Conservation (phyloP, 441 rosid species). For the Pelargonium australe region DNA sequence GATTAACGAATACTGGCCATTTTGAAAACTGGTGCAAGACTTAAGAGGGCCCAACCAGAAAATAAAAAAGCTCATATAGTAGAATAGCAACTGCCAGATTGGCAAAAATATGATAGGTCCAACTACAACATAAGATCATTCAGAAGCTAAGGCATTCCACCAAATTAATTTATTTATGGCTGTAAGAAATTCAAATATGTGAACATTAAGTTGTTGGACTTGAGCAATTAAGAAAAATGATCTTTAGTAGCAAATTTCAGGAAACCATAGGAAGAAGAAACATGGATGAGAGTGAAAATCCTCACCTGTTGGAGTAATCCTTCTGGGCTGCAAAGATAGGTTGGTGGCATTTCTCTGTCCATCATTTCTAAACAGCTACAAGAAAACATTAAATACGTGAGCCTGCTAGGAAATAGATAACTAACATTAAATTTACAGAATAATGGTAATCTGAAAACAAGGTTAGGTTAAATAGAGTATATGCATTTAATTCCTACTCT, state of each 20-base stretch:
- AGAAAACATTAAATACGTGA: conserved; percentile 3
- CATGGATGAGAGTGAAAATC: not conserved
- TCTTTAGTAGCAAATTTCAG: not conserved
- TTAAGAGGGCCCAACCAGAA: not conserved
- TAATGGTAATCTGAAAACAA: too few relatives aligned
- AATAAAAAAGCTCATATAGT: not conserved
- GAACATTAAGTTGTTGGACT: not conserved
- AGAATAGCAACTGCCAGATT: not conserved
- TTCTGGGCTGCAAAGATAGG: conserved; percentile 63
- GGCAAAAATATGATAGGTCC: conserved; percentile 2
- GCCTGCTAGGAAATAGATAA: not conserved
- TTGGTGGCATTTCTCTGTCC: conserved; percentile 46
- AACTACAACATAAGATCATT: not conserved
- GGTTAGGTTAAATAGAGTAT: too few relatives aligned
- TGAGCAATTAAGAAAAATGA: not conserved
- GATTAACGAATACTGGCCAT: not conserved
- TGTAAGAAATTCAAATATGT: not conserved
- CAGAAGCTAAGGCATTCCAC: not conserved
- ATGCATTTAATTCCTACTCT: too few relatives aligned
- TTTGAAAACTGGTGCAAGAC: not conserved
- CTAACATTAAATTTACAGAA: not conserved
- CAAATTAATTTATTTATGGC: not conserved
- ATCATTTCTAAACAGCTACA: conserved; percentile 46
- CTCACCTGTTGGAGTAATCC: conserved; percentile 52
- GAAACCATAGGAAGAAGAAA: not conserved